Conservation (phyloP, 192 early-diverging fungal genomes). For the Gonapodya prolifera region DNA sequence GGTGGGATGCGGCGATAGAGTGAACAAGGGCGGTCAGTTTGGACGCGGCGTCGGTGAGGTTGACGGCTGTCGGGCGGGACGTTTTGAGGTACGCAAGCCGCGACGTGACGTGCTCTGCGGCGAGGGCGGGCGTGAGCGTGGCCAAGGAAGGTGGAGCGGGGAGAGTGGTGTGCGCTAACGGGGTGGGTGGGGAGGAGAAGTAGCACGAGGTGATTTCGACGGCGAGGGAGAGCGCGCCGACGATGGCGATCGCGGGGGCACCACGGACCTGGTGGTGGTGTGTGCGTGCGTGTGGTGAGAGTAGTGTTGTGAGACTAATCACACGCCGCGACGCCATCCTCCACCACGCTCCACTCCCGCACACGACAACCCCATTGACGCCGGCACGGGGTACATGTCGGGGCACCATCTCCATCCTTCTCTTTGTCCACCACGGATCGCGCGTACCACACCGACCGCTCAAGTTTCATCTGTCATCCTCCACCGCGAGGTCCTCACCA, state of each 20-base stretch:
- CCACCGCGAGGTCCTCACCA: no score
- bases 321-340: no score
- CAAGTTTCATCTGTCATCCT: no score
- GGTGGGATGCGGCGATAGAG: background rate
- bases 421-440: no score
- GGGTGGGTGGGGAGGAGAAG: background rate
- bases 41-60: slow-evolving; percentile 77
- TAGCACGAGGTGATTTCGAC: slow-evolving; percentile 43
- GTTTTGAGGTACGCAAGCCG: slow-evolving; percentile 69
- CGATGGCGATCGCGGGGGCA: slow-evolving; percentile 95
- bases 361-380: no score
- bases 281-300: background rate
- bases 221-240: slow-evolving; percentile 79
- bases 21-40: slow-evolving; percentile 30
- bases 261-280: slow-evolving; percentile 34
- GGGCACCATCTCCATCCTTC: no score
- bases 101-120: slow-evolving; percentile 31
- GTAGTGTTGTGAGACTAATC: background rate
- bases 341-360: no score
- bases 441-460: no score
- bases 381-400: no score
- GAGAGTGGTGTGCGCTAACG: slow-evolving; percentile 8
- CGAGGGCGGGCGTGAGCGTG: slow-evolving; percentile 18
- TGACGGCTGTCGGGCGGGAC: slow-evolving; percentile 92
- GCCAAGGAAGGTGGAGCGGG: background rate